Base-by-base conservation (phyloP, 2,329 filamentous ascomycete species). In the Calonectria pseudoreteaudii region DNA sequence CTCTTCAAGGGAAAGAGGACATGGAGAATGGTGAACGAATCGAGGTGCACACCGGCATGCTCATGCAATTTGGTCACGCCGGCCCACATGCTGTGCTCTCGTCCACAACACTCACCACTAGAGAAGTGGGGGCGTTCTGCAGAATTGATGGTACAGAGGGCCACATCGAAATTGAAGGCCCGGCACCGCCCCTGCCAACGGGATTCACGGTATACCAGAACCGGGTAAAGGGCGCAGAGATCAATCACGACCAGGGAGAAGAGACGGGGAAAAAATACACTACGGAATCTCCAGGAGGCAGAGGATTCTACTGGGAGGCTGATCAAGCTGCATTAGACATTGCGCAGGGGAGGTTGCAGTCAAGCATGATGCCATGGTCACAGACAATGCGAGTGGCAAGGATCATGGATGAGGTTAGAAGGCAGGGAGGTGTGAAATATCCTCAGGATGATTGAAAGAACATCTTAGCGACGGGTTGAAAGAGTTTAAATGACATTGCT, bases 331-430 rank as follows among this genome's bases (percentile, higher is more conserved):
- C 86, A 2, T 58, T 82, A 9, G 85, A 86, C 72, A 79, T 87
- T 49, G 79, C 80, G 0, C 82, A 82, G 3, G 84, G 84, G 0
- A 81, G 77, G 68, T 80, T 78, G 41, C 79, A 87, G 76, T 87
- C 83, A 70, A 76, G 76, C 0, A 81, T 84, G 20, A 86, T 88
- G 84, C 86, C 86, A 0, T 86, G 84, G 84, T 77, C 81, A 0
- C 86, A 88, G 79, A 88, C 86, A 0, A 71, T 88, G 18, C 81
- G 84, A 0, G 82, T 88, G 0, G 82, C 88, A 83, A 83, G 84
- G 70, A 82, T 88, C 14, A 83, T 88, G 84, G 87, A 89, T 73
- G 85, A 86, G 71, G 82, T 87, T 26, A 77, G 87, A 47, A 71
- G 75, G 23, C 81, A 83, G 36, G 81, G 80, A 0, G 82, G 79